Base-by-base conservation (phyloP, 2,329 filamentous ascomycete genomes). In the Colletotrichum siamense region DNA sequence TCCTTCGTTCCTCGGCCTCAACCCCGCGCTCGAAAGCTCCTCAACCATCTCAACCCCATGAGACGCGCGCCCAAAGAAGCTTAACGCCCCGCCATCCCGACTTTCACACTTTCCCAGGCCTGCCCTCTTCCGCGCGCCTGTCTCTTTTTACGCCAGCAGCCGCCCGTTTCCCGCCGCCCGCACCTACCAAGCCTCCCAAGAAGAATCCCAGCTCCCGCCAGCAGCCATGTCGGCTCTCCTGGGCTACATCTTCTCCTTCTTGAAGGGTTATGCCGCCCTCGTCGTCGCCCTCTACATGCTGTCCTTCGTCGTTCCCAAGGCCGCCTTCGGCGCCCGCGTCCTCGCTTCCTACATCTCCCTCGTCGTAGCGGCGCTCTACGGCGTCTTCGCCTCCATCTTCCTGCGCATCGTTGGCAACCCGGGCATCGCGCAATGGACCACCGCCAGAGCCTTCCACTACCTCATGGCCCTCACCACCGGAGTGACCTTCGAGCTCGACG, bases 371-470 rank as follows among this genome's bases (percentile, higher is more conserved):
- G 91, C 96, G 32, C 84, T 89, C 80, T 98, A 95, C 85, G 97
- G 96, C 76, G 94, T 95, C 75, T 77, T 95, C 63, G 93, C 93
- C 32, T 95, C 94, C 61, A 90, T 96, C 77, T 81, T 91, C 75
- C 90, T 99, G 78, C 93, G 94, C 63, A 81, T 95, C 18, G 80
- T 93, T 65, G 96, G 96, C 76, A 91, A 94, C 80, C 93, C 92
- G 76, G 92, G 94, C 71, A 91, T 95, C 78, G 92, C 95, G 32
- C 97, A 99, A 89, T 99, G 96, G 95, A 92, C 95, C 52, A 92
- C 92, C 12, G 97, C 89, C 9, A 92, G 96, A 77, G 86, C 90
- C 78, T 99, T 98, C 90, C 94, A 96, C 84, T 94, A 92, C 87
- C 83, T 91, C 79, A 98, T 98, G 94, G 89, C 89, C 79, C 84